Base-by-base conservation (phyloP, 2,329 filamentous ascomycete species). In the Fusarium equiseti region DNA sequence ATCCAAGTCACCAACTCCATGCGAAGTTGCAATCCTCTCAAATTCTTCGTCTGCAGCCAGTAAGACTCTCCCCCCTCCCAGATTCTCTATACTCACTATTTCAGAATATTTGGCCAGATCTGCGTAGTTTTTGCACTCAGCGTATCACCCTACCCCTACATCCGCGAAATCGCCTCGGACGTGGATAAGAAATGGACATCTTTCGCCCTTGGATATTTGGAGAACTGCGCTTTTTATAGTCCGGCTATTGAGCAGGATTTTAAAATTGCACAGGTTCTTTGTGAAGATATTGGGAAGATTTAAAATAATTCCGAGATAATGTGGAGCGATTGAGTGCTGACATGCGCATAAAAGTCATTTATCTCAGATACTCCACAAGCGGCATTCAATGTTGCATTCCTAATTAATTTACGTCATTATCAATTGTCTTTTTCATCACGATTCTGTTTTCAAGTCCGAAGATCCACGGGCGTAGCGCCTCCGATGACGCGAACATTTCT, bases 1-100 rank as follows among this genome's bases (percentile, higher is more conserved):
- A 71, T 71, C 5, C 63, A 59, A 31, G 68, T 71, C 1, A 68
- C 63, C 4, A 63, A 61, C 5, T 38, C 68, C 1, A 71, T 71
- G 68, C 61, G 66, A 18, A 66, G 68, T 9, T 71, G 68, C 3
- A 71, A 69, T 15, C 68, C 68, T 1, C 68, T 71, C 0, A 68
- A 71, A 0, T 71, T 71, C 31, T 71, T 71, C 5, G 68, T 71
- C 10, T 61, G 68, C 31, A 27, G 53, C 59, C 68, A 71, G 68
- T 71, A 62, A 32, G 20, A 2, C 1, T 5, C 3, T 8, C n/a
- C n/a, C n/a, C n/a, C n/a, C n/a, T n/a, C n/a, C n/a, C n/a, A n/a
- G n/a, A n/a, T n/a, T n/a, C n/a, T n/a, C 0, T 7, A 0, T 29
- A 5, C 20, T 71, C 10, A 71, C 35, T 1, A 0, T 6, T 0